Conservation (phyloP, 208 protist species). For the Ichthyophonus hoferi region DNA sequence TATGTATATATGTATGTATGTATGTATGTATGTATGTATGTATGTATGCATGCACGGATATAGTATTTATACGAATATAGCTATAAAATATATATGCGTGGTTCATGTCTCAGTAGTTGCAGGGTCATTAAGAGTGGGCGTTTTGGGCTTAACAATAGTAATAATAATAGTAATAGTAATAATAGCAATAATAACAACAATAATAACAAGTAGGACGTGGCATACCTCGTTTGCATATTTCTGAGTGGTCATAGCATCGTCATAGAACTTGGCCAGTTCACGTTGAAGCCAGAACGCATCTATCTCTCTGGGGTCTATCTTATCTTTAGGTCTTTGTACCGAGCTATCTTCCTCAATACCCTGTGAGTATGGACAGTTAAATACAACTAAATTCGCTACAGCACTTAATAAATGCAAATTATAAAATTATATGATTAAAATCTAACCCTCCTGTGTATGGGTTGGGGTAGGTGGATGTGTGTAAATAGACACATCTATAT, state of each 20-base stretch:
- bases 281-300: slow-evolving; percentile 83
- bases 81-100: too few relatives aligned
- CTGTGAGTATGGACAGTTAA: too few relatives aligned
- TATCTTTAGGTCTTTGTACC: slow-evolving; percentile 14
- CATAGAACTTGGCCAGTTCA: slow-evolving; percentile 62
- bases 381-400: too few relatives aligned
- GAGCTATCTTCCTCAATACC: slow-evolving; percentile 30
- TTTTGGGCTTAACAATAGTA: neutral
- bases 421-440: too few relatives aligned
- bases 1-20: too few relatives aligned
- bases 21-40: too few relatives aligned
- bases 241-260: slow-evolving; percentile 66
- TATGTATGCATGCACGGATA: too few relatives aligned
- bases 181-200: neutral
- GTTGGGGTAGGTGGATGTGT: neutral
- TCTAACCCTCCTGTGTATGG: too few relatives aligned
- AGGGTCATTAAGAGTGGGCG: too few relatives aligned
- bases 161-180: neutral
- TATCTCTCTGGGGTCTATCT: slow-evolving; percentile 59
- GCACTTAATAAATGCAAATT: too few relatives aligned
- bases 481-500: neutral
- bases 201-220: neutral
- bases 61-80: too few relatives aligned
- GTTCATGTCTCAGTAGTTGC: too few relatives aligned
- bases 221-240: slow-evolving; percentile 64